phyloP scores from a whole-genome alignment of 352 stramenopile species.

The Phytophthora meadii region DNA sequence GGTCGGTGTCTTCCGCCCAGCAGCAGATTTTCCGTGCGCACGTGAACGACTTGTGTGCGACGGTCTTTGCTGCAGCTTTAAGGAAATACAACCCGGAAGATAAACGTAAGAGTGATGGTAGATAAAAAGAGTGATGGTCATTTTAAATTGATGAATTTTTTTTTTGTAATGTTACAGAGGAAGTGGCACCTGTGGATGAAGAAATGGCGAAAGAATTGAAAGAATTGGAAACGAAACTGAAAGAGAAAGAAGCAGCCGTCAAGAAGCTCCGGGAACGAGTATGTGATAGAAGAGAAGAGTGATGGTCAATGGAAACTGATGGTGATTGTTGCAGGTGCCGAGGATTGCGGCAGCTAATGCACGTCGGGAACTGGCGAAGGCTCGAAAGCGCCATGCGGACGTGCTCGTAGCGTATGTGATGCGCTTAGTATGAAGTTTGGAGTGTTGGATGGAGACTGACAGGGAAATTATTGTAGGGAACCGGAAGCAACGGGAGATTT shows the following conservation, averaged over 20 bases:
- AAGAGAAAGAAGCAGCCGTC: slow-evolving; percentile 60
- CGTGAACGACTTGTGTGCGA: slow-evolving; percentile 77
- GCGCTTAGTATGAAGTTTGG: slow-evolving; percentile 13
- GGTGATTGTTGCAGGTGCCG: slow-evolving; percentile 43
- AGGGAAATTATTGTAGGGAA: slow-evolving; percentile 17
- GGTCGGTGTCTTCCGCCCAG: slow-evolving; percentile 58
- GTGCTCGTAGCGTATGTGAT: slow-evolving; percentile 52
- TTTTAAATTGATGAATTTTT: neutral
- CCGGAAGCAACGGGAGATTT: slow-evolving; percentile 34
- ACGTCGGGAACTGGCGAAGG: slow-evolving; percentile 54
- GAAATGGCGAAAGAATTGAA: slow-evolving; percentile 47
- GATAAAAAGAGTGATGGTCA: neutral
- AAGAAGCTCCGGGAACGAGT: slow-evolving; percentile 70
- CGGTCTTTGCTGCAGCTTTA: slow-evolving; percentile 68
- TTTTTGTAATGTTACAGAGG: slow-evolving; percentile 41
- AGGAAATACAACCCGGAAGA: slow-evolving; percentile 75
- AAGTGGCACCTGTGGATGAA: slow-evolving; percentile 67
- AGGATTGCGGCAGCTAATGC: slow-evolving; percentile 59
- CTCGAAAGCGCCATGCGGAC: slow-evolving; percentile 63
- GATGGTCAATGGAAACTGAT: neutral
- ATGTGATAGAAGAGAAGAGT: neutral
- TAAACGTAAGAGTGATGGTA: slow-evolving; percentile 48
- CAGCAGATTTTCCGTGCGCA: slow-evolving; percentile 81
- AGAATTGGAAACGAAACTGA: slow-evolving; percentile 57
- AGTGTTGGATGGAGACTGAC: slow-evolving; percentile 3